These are phyloP conservation scores for Tuber calosporum DNA, from an alignment of 495 filamentous ascomycete genomes.

Conservation along the genomic window DNA sequence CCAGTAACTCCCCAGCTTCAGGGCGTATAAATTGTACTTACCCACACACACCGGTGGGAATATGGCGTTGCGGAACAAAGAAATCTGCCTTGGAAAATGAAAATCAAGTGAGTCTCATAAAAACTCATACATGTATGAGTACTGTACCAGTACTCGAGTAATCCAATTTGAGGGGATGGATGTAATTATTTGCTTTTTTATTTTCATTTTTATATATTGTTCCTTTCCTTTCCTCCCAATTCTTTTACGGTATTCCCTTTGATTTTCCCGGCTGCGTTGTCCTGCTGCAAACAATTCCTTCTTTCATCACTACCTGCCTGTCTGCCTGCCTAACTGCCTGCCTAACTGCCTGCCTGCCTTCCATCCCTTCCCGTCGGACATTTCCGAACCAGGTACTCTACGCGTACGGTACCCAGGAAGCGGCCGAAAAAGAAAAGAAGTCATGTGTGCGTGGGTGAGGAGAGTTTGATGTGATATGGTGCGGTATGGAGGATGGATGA, in stretches of 20 bases:
- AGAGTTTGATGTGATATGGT: background rate
- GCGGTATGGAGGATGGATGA: background rate
- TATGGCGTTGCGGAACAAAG: background rate
- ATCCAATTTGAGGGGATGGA: background rate
- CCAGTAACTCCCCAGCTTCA: background rate
- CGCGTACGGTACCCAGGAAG: background rate
- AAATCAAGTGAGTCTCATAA: background rate
- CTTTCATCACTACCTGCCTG: background rate
- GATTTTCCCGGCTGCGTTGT: background rate
- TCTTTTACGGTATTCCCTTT: too few relatives aligned
- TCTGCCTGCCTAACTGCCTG: too few relatives aligned
- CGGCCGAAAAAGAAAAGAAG: background rate
- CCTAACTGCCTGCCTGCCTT: background rate
- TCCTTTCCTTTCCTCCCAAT: background rate
- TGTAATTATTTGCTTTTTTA: background rate
- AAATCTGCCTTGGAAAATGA: background rate
- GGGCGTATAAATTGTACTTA: background rate
- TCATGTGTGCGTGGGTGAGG: background rate
- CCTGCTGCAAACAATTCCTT: background rate
- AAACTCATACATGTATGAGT: too few relatives aligned
- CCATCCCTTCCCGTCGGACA: background rate
- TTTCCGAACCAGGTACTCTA: background rate
- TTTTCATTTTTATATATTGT: too few relatives aligned
- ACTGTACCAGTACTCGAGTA: too few relatives aligned
- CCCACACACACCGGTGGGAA: too few relatives aligned